Evolutionary conservation across 495 filamentous ascomycete species (phyloP).

Genomic region (Cercophora scortea): DNA sequence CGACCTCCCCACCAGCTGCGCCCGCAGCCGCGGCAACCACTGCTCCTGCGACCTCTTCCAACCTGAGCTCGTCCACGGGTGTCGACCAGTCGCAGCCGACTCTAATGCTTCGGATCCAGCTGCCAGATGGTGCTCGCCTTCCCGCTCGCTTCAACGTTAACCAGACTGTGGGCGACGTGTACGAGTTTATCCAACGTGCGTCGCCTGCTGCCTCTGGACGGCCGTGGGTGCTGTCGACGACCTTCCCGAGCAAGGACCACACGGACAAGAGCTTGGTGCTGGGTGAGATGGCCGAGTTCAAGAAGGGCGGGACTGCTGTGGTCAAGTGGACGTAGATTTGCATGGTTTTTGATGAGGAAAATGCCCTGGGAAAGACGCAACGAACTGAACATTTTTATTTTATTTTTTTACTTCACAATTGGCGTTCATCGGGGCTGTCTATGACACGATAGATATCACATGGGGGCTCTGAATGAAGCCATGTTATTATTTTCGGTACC

Average conservation of each 20-base stretch:
- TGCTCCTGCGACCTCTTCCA: slow-evolving; percentile 28
- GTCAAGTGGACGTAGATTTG: slow-evolving; percentile 68
- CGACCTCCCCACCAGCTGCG: slow-evolving; percentile 21
- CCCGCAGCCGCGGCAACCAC: slow-evolving; percentile 27
- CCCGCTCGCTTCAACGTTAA: slow-evolving; percentile 85
- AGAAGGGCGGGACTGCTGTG: slow-evolving; percentile 69
- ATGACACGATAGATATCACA: too few species aligned
- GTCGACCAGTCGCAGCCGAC: slow-evolving; percentile 72
- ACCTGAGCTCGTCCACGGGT: slow-evolving; percentile 34
- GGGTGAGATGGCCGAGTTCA: slow-evolving; percentile 77
- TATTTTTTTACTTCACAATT: background rate
- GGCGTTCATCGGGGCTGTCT: too few species aligned
- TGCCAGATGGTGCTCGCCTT: slow-evolving; percentile 82
- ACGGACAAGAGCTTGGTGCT: slow-evolving; percentile 61
- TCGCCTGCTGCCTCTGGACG: slow-evolving; percentile 51
- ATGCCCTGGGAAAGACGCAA: too few species aligned
- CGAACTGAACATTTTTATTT: background rate
- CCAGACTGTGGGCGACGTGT: slow-evolving; percentile 87
- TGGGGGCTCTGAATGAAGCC: too few species aligned
- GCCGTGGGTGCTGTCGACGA: slow-evolving; percentile 80
- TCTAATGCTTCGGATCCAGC: slow-evolving; percentile 75
- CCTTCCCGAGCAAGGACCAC: slow-evolving; percentile 92
- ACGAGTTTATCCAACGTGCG: slow-evolving; percentile 69
- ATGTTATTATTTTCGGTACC: too few species aligned
- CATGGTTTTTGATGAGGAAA: too few species aligned